Evolutionary conservation across 495 filamentous ascomycete species (phyloP).

Genomic region (Hypoxylon rickii): DNA sequence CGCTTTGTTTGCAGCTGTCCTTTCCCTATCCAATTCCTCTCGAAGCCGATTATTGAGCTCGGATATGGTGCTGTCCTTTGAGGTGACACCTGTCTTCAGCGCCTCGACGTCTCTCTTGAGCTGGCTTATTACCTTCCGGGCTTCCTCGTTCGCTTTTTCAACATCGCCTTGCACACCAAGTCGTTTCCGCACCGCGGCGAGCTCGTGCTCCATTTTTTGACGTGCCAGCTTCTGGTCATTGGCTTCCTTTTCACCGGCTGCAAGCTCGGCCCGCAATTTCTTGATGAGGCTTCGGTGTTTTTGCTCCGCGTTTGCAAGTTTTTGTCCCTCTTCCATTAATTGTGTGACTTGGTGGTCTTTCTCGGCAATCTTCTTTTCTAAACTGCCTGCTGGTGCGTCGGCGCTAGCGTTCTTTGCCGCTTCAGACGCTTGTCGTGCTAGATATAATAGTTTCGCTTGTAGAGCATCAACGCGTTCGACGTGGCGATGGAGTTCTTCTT

Average conservation of each 20-base stretch:
- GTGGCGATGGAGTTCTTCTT: constrained; percentile 79
- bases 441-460: constrained; percentile 85
- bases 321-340: constrained; percentile 90
- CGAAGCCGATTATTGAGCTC: constrained; percentile 73
- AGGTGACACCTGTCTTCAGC: constrained; percentile 66
- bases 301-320: constrained; percentile 81
- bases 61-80: constrained; percentile 65
- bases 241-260: constrained; percentile 66
- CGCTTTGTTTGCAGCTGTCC: constrained; percentile 67
- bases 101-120: constrained; percentile 72
- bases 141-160: constrained; percentile 68
- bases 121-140: constrained; percentile 65
- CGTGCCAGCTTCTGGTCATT: constrained; percentile 64
- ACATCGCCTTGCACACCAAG: constrained; percentile 67
- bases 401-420: constrained; percentile 67
- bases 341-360: constrained; percentile 89
- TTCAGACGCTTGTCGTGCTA: constrained; percentile 77
- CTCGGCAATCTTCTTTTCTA: constrained; percentile 79
- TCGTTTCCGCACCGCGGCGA: constrained; percentile 60
- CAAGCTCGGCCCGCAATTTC: constrained; percentile 68
- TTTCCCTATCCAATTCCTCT: constrained; percentile 67
- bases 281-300: constrained; percentile 82
- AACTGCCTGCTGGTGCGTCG: constrained; percentile 62
- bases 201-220: constrained; percentile 70
- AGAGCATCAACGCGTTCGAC: constrained; percentile 92